A percentile compares a stretch with the other conserved stretches of the same genome.
Evolutionary conservation across 2,329 filamentous ascomycete species (phyloP).

Genomic region (Aspergillus proliferans): DNA sequence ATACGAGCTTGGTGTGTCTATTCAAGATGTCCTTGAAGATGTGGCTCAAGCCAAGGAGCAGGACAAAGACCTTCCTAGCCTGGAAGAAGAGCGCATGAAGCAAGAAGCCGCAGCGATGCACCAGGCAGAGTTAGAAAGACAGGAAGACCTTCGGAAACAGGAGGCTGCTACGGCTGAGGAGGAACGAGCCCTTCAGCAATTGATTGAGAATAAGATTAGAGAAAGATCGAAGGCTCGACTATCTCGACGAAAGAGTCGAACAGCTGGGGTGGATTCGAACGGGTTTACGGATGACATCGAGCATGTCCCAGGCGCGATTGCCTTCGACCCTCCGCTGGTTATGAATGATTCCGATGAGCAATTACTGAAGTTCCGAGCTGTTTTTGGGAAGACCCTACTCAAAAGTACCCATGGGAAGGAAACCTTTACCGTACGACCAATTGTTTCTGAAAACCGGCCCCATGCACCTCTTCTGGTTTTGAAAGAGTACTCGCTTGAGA

Average conservation of each 20-base stretch:
- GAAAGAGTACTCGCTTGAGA: conserved; percentile 61
- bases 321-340: conserved; percentile 42
- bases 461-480: conserved; percentile 61
- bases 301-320: conserved; percentile 32
- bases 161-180: conserved; percentile 37
- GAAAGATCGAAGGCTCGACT: conserved; percentile 35
- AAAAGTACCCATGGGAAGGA: conserved; percentile 60
- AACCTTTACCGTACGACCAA: conserved; percentile 62
- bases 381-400: conserved; percentile 63
- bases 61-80: conserved; percentile 70
- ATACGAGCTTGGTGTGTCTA: conserved; percentile 53
- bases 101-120: conserved; percentile 67
- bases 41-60: conserved; percentile 71
- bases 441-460: conserved; percentile 50
- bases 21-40: conserved; percentile 72
- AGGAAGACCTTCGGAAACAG: conserved; percentile 44
- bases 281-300: conserved; percentile 23
- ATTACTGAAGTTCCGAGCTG: conserved; percentile 60
- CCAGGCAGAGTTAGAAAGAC: conserved; percentile 44
- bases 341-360: conserved; percentile 60
- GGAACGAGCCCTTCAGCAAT: conserved; percentile 33
- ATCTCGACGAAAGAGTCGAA: conserved; percentile 34
- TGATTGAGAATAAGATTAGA: conserved; percentile 34
- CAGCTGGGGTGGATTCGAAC: conserved; percentile 24
- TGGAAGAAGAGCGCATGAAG: conserved; percentile 80